Evolutionary conservation across 805 yeast species (phyloP), one percentile per base, ranked within the genome.

Genomic region (Wickerhamiella parazyma): DNA sequence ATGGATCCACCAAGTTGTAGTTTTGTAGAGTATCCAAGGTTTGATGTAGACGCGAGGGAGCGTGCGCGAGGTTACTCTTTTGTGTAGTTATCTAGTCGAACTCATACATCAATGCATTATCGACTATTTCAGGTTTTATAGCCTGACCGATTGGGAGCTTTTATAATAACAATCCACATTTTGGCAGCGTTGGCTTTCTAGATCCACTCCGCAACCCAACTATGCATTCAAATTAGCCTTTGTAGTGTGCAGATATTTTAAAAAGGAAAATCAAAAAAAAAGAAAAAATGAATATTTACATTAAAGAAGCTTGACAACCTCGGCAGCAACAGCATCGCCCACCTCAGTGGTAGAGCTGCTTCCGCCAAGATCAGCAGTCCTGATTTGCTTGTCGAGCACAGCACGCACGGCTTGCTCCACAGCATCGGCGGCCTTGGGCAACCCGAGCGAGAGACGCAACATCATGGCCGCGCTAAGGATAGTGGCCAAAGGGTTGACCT

Each of bases 391-490:
- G 58, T 86, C 95, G 48, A 91, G 68, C 31, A 85, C 95, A 49
- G 67, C 68, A 49, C 75, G 75, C 24, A 91, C 97, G 16, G 97
- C 97, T 55, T 71, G 66, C 67, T 89, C 97, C 54, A 91, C 69
- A 14, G 86, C 91, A 48, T 72, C 76, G 51, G 95, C 97, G 63
- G 85, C 95, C 50, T 78, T 75, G 47, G 73, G 73, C 58, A 85
- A 66, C 60, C 84, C 78, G 61, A 91, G 74, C 16, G 96, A 86
- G 50, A 91, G 73, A 57, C 89, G 76, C 66, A 91, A 73, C 97
- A 91, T 91, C 94, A 91, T 82, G 25, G 97, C 97, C 10, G 84
- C 94, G 20, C 96, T 86, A 57, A 91, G 72, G 55, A 89, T 87
- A 19, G 96, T 84, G 42, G 97, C 98, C 46, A 89, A 66, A 42